Percentiles rank a stretch among this genome's conserved stretches.
Conservation (phyloP, 2,329 filamentous ascomycete genomes). For the Torrubiellomyces zombiae region DNA sequence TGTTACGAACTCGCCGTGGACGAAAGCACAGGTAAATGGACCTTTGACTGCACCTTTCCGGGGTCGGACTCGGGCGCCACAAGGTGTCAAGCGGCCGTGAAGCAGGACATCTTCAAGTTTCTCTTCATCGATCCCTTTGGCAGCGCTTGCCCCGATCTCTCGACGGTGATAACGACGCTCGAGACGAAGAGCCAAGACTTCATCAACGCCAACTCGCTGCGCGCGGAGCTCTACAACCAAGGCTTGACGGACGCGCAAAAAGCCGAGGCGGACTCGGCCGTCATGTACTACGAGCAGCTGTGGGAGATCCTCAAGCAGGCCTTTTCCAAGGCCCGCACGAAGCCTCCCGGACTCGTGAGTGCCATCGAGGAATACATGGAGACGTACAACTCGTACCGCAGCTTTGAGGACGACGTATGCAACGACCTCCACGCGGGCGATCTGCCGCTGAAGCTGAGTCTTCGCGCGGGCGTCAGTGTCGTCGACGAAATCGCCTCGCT, state of each 20-base stretch:
- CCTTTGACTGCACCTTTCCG: constrained; percentile 20
- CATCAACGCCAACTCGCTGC: constrained; percentile 10
- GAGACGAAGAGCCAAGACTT: constrained; percentile 12
- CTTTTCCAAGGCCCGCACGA: constrained; percentile 10
- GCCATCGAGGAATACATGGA: constrained; percentile 15
- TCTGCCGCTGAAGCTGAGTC: constrained; percentile 15
- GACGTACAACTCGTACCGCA: constrained; percentile 13
- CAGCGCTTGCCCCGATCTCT: constrained; percentile 17
- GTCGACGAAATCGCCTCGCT: constrained; percentile 14
- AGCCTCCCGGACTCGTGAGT: constrained; percentile 7
- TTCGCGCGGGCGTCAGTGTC: constrained; percentile 13
- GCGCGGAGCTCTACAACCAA: constrained; percentile 10
- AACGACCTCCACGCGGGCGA: constrained; percentile 14
- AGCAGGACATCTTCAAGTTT: constrained; percentile 15
- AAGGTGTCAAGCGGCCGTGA: constrained; percentile 16
- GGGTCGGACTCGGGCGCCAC: constrained; percentile 12
- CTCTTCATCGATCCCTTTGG: constrained; percentile 18
- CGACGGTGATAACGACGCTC: constrained; percentile 18
- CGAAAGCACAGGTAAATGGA: constrained; percentile 13
- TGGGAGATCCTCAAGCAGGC: constrained; percentile 15
- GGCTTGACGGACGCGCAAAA: constrained; percentile 7
- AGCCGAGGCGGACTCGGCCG: constrained; percentile 10
- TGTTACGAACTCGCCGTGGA: constrained; percentile 14
- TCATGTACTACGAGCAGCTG: constrained; percentile 13
- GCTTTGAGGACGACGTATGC: constrained; percentile 17